Conservation (phyloP, 2,329 filamentous ascomycete species). For the Leptographium wingfieldii region DNA sequence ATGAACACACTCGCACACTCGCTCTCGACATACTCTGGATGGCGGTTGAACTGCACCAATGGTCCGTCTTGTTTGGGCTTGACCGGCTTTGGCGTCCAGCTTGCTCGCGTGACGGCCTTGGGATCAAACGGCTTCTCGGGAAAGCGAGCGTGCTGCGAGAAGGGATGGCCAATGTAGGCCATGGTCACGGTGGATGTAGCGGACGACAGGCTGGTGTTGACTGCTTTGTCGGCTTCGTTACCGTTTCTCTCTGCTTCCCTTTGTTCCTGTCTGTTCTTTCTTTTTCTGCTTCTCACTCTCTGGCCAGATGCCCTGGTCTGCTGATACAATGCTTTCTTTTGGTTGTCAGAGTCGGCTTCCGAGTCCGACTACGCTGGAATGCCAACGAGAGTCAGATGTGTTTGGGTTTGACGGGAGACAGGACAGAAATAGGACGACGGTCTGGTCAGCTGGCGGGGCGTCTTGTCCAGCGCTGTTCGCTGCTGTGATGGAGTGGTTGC, state of each 20-base stretch:
- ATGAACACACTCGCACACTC: background rate
- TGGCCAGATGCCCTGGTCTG: no score
- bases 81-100: conserved; percentile 50
- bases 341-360: background rate
- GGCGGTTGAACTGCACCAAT: conserved; percentile 68
- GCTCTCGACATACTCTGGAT: conserved; percentile 58
- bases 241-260: background rate
- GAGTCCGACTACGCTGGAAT: background rate
- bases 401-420: background rate
- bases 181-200: background rate
- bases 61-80: conserved; percentile 61
- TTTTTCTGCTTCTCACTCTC: background rate
- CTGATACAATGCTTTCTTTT: background rate
- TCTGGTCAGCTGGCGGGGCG: background rate
- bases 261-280: background rate
- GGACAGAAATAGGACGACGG: background rate
- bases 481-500: background rate
- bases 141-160: conserved; percentile 40
- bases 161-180: conserved; percentile 34
- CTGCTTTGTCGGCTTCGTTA: background rate
- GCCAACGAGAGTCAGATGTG: background rate
- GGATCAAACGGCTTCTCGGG: conserved; percentile 61
- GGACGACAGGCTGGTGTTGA: background rate
- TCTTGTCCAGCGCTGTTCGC: background rate
- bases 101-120: conserved; percentile 71